Evolutionary conservation across 345 rosid species (phyloP).

Genomic region (Lumnitzera littorea): DNA sequence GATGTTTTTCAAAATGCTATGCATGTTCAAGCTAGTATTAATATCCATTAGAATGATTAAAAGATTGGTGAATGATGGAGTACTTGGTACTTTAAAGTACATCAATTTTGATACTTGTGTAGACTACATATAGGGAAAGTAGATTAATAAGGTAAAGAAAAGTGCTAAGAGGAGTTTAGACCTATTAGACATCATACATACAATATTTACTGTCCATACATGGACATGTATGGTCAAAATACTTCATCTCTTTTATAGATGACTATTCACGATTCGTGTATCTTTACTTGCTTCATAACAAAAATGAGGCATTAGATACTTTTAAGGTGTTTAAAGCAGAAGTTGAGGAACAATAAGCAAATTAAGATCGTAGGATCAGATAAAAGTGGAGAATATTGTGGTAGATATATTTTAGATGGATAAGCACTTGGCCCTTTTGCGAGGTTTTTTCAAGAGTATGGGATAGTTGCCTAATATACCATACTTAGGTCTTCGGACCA

Average conservation of each 20-base stretch:
- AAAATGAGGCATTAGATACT: neutral
- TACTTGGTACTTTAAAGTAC: neutral
- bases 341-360: neutral
- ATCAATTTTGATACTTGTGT: too few species aligned
- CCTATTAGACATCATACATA: neutral
- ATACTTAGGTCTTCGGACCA: neutral
- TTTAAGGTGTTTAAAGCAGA: too few species aligned
- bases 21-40: too few species aligned
- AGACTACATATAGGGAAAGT: neutral
- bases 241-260: neutral
- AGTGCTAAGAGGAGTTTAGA: neutral
- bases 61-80: neutral
- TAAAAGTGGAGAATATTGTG: too few species aligned
- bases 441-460: neutral
- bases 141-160: too few species aligned
- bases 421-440: too few species aligned
- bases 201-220: neutral
- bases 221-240: neutral
- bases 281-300: neutral
- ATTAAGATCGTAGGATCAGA: neutral
- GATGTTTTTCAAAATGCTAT: too few species aligned
- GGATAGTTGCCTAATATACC: neutral
- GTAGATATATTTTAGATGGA: too few species aligned
- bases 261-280: neutral
- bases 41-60: neutral